phyloP scores from a whole-genome alignment of 2,329 filamentous ascomycete genomes.

The Penicillium oxalicum region DNA sequence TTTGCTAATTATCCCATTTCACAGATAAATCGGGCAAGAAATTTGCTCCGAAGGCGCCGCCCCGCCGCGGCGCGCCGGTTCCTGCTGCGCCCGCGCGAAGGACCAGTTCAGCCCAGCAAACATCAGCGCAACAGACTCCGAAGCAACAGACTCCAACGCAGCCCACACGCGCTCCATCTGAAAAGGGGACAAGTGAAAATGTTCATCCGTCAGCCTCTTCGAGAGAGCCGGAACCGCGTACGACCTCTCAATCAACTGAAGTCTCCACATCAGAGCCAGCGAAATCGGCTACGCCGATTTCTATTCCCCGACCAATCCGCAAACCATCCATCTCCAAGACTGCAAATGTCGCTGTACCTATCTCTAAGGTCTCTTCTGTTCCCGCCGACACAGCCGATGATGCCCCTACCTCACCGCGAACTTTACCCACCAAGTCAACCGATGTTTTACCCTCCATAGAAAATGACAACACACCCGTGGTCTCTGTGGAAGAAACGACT shows the following conservation, averaged over 20 bases:
- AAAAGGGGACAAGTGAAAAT: slow-evolving; percentile 3
- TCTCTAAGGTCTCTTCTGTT: slow-evolving; percentile 6
- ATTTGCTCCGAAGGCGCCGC: slow-evolving; percentile 66
- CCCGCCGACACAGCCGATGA: slow-evolving; percentile 11
- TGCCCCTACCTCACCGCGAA: slow-evolving; percentile 13
- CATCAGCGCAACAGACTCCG: slow-evolving; percentile 11
- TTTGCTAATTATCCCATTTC: slow-evolving; percentile 9
- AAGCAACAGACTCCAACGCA: background rate
- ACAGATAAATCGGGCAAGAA: slow-evolving; percentile 64
- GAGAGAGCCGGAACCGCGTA: slow-evolving; percentile 1
- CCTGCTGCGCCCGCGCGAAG: slow-evolving; percentile 33
- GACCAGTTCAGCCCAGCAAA: slow-evolving; percentile 37
- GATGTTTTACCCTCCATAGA: slow-evolving; percentile 11
- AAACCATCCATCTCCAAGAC: slow-evolving; percentile 22
- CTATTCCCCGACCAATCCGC: slow-evolving; percentile 25
- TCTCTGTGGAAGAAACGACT: slow-evolving; percentile 1
- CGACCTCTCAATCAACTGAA: slow-evolving; percentile 10
- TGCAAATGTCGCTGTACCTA: background rate
- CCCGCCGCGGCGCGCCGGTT: slow-evolving; percentile 47
- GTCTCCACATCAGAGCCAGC: slow-evolving; percentile 4
- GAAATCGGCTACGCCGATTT: slow-evolving; percentile 19
- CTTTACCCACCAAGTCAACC: slow-evolving; percentile 10
- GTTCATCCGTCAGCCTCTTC: background rate
- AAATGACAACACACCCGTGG: slow-evolving; percentile 8
- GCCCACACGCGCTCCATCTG: background rate